Conservation (phyloP, 2,329 filamentous ascomycete species). For the Penicillium sp. region DNA sequence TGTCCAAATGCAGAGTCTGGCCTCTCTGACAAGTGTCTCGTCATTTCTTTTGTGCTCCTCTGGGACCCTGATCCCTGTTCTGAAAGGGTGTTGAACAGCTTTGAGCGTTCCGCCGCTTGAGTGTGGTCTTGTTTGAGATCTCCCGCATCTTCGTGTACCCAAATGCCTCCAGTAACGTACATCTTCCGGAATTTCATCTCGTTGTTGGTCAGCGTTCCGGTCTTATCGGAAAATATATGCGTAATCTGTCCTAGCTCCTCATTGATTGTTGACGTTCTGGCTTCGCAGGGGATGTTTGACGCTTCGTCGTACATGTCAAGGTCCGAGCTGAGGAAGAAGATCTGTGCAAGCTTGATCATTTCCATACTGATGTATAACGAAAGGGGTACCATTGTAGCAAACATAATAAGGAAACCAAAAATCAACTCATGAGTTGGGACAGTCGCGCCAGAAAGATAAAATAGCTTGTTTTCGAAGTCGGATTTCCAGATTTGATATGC, state of each 20-base stretch:
- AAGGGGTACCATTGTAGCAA: slow-evolving; percentile 82
- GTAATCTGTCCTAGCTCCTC: slow-evolving; percentile 74
- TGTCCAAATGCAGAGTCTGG: slow-evolving; percentile 69
- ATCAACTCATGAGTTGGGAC: slow-evolving; percentile 68
- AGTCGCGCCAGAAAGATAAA: slow-evolving; percentile 61
- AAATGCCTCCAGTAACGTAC: slow-evolving; percentile 70
- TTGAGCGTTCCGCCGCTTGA: not conserved
- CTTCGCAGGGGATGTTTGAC: slow-evolving; percentile 70
- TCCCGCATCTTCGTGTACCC: slow-evolving; percentile 60
- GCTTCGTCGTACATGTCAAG: slow-evolving; percentile 76
- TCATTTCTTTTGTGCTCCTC: slow-evolving; percentile 46
- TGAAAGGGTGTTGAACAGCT: slow-evolving; percentile 17
- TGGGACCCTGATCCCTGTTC: slow-evolving; percentile 8
- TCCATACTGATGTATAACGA: slow-evolving; percentile 83
- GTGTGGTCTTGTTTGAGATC: slow-evolving; percentile 44
- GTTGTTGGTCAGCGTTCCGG: slow-evolving; percentile 78
- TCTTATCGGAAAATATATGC: slow-evolving; percentile 81
- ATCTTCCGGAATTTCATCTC: slow-evolving; percentile 79
- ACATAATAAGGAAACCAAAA: slow-evolving; percentile 79
- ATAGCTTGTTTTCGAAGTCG: slow-evolving; percentile 56
- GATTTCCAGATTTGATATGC: slow-evolving; percentile 69
- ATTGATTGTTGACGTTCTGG: slow-evolving; percentile 76
- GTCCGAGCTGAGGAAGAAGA: slow-evolving; percentile 67
- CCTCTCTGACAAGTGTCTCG: slow-evolving; percentile 22
- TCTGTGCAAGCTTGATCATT: slow-evolving; percentile 74